Evolutionary conservation across 257 asterid genomes (phyloP), one percentile per base, ranked within the genome.

Genomic region (Verbena officinalis): DNA sequence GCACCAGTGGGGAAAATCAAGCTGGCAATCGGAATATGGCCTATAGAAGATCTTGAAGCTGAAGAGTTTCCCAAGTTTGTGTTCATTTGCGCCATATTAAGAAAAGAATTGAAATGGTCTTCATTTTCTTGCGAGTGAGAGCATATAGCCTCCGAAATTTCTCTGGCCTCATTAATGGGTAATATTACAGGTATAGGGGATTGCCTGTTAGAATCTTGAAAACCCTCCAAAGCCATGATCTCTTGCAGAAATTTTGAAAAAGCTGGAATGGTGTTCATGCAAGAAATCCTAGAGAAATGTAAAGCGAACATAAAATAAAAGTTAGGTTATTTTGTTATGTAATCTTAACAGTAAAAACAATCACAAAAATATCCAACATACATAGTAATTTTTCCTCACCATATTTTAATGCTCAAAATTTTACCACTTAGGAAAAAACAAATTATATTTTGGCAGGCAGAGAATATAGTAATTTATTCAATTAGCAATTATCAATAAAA

Each of bases 211-310:
- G 75, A 68, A 30, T 76, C 61, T 12, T 64, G 53, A 67, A 54
- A 75, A 13, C 56, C 75, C 27, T 80, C 75, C 69, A 66, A 55
- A 52, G 70, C 67, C 91, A 79, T 36, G 11, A 36, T 66, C 72
- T 44, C 71, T 57, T 68, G 24, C 59, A n/a, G 58, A 50, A 38
- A 59, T n/a, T 50, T 45, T 27, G 42, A 27, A 30, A n/a, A 17
- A n/a, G 33, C 54, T 19, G 38, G 51, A 19, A 60, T 12, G 7
- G 24, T 5, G 13, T 31, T 34, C 42, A 43, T 59, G 24, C 64
- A 53, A 59, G 49, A 65, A 53, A 31, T 22, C 72, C 60, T 53
- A 59, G 15, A 66, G 50, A 46, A 55, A 53, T 49, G 46, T 33
- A 17, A 43, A 19, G 53, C 27, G 58, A 70, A 39, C 49, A 63